Evolutionary conservation across 2,329 filamentous ascomycete genomes (phyloP).

Genomic region (Ceratocystis destructans): DNA sequence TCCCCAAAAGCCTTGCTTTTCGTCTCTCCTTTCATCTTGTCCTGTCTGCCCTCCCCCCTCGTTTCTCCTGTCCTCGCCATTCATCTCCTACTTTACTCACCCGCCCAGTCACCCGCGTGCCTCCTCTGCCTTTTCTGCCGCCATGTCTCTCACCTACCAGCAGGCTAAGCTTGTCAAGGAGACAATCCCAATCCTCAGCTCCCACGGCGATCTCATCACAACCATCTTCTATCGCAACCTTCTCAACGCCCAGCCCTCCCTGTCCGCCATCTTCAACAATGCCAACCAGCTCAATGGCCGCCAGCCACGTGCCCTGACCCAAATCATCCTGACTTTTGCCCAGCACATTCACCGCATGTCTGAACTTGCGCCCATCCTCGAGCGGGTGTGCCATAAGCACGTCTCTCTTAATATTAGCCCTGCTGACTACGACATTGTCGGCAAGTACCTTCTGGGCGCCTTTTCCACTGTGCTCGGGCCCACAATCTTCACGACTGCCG

Average conservation of each 20-base stretch:
- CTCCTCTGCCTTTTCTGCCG: conserved; percentile 17
- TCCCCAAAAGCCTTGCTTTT: background rate
- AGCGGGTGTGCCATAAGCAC: conserved; percentile 66
- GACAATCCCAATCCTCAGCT: conserved; percentile 57
- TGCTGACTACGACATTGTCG: conserved; percentile 58
- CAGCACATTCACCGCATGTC: conserved; percentile 56
- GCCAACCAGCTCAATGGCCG: conserved; percentile 54
- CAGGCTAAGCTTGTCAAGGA: conserved; percentile 63
- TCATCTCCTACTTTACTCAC: conserved; percentile 10
- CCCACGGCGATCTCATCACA: conserved; percentile 58
- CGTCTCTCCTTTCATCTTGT: background rate
- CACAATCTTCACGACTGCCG: conserved; percentile 49
- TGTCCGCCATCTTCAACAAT: conserved; percentile 58
- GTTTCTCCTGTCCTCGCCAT: background rate
- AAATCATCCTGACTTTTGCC: conserved; percentile 58
- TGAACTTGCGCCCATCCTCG: conserved; percentile 40
- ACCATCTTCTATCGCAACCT: conserved; percentile 57
- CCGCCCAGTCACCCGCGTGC: conserved; percentile 13
- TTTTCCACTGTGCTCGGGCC: conserved; percentile 52
- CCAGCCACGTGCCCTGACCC: conserved; percentile 56
- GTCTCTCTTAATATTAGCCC: conserved; percentile 54
- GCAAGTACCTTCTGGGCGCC: conserved; percentile 51
- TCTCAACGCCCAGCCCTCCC: conserved; percentile 46
- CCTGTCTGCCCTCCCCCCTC: background rate
- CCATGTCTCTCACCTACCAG: conserved; percentile 42